phyloP scores from a whole-genome alignment of 1,284 basidiomycete genomes.

The Melampsora americana region DNA sequence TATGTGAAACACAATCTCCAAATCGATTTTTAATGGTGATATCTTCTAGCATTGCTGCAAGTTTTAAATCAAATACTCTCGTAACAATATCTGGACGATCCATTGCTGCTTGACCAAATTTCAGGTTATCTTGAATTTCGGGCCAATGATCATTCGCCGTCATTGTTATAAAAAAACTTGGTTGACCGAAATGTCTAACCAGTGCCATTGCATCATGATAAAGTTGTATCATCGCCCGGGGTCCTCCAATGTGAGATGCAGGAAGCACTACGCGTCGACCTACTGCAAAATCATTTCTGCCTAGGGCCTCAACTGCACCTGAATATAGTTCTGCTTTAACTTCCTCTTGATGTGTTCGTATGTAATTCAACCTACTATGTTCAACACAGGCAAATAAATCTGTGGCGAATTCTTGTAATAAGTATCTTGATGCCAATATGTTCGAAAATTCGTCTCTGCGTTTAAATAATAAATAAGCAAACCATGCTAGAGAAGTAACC shows the following conservation, averaged over 20 bases:
- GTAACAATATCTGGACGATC: not conserved
- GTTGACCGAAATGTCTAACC: constrained; percentile 2
- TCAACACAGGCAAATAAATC: constrained; percentile 7
- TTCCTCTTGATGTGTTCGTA: not conserved
- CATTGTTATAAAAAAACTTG: constrained; percentile 27
- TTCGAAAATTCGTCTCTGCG: not conserved
- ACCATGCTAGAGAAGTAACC: not conserved
- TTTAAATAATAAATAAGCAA: not conserved
- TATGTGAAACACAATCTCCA: constrained; percentile 53
- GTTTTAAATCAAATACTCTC: not conserved
- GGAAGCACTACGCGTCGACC: constrained; percentile 5
- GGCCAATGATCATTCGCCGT: constrained; percentile 54
- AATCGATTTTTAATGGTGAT: constrained; percentile 55
- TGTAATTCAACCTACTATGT: not conserved
- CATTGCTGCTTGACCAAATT: not conserved
- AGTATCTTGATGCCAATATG: not conserved
- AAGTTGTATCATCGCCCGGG: constrained; percentile 8
- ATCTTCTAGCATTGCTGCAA: constrained; percentile 50
- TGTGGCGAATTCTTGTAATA: constrained; percentile 2
- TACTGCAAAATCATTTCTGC: not conserved
- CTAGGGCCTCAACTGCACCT: not conserved
- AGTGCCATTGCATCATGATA: constrained; percentile 12
- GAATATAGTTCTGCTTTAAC: too few species aligned
- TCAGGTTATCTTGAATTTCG: not conserved
- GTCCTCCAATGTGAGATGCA: not conserved